These are phyloP conservation scores for Talinum fruticosum DNA, from an alignment of 148 eudicot genomes.

Conservation along the genomic window DNA sequence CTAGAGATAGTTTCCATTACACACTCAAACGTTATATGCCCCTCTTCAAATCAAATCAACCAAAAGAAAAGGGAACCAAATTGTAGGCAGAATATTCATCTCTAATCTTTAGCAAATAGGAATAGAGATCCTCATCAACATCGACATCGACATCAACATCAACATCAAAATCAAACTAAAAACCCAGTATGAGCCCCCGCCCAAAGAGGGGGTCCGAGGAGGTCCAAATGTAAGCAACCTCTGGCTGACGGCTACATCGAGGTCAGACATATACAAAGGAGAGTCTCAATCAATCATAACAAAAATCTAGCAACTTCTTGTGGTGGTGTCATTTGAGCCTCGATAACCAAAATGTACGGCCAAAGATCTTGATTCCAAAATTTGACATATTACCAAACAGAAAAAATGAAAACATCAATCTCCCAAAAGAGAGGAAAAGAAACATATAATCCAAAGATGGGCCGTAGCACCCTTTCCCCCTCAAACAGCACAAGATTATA, in stretches of 20 bases:
- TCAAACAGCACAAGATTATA: not conserved
- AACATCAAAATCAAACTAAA: not conserved
- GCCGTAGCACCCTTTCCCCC: not conserved
- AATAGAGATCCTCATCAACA: not conserved
- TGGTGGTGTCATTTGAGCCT: not conserved
- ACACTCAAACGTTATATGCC: not conserved
- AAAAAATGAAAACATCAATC: not conserved
- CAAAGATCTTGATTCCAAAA: slow-evolving; percentile 7
- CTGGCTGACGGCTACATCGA: too few relatives aligned
- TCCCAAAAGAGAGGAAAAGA: not conserved
- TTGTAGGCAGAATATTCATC: slow-evolving; percentile 32
- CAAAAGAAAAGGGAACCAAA: slow-evolving; percentile 19
- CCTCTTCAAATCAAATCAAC: slow-evolving; percentile 1
- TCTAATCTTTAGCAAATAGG: slow-evolving; percentile 14
- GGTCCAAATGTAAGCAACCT: not conserved
- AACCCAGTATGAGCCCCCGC: not conserved
- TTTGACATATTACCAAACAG: not conserved
- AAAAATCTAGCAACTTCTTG: not conserved
- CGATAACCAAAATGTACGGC: not conserved
- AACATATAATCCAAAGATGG: not conserved
- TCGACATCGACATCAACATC: not conserved
- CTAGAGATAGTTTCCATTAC: not conserved
- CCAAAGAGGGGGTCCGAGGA: not conserved
- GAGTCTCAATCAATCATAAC: slow-evolving; percentile 3
- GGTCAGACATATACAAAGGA: not conserved